These are phyloP conservation scores for Pseudopyrenochaeta lycopersici DNA, from an alignment of 2,329 filamentous ascomycete genomes.

Conservation along the genomic window DNA sequence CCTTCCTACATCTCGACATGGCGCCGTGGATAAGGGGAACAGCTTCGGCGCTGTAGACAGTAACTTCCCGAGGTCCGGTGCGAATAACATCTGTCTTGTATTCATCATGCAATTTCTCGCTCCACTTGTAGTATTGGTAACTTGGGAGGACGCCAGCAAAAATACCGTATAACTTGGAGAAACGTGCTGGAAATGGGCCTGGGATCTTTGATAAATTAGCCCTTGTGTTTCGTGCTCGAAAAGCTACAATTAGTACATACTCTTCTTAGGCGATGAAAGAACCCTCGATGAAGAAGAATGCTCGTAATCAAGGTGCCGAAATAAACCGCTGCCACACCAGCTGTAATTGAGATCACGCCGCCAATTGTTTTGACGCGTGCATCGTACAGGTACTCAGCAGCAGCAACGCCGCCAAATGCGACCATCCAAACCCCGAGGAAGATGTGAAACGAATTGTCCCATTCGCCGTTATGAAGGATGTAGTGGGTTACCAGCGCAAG, in stretches of 20 bases:
- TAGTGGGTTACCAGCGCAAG: slow-evolving; percentile 36
- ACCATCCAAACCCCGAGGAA: slow-evolving; percentile 23
- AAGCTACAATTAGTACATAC: slow-evolving; percentile 9
- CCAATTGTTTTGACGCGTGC: slow-evolving; percentile 13
- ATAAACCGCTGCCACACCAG: slow-evolving; percentile 26
- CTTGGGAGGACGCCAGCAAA: slow-evolving; percentile 26
- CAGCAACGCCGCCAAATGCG: slow-evolving; percentile 24
- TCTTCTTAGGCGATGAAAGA: slow-evolving; percentile 52
- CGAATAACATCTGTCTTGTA: slow-evolving; percentile 45
- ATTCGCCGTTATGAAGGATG: slow-evolving; percentile 32
- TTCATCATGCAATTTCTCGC: slow-evolving; percentile 33
- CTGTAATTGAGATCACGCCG: slow-evolving; percentile 14
- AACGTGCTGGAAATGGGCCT: slow-evolving; percentile 48
- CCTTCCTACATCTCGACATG: slow-evolving; percentile 40
- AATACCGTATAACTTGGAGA: slow-evolving; percentile 52
- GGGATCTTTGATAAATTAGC: slow-evolving; percentile 35
- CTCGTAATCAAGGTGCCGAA: slow-evolving; percentile 37
- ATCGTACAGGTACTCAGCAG: slow-evolving; percentile 24
- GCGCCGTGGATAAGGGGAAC: slow-evolving; percentile 40
- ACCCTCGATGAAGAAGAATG: slow-evolving; percentile 51
- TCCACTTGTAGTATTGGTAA: slow-evolving; percentile 35
- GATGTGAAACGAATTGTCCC: slow-evolving; percentile 27
- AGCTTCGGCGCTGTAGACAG: slow-evolving; percentile 38
- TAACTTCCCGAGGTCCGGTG: slow-evolving; percentile 46
- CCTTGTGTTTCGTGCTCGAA: not conserved